Evolutionary conservation across 2,329 filamentous ascomycete genomes (phyloP).

Genomic region (Fusarium decemcellulare): DNA sequence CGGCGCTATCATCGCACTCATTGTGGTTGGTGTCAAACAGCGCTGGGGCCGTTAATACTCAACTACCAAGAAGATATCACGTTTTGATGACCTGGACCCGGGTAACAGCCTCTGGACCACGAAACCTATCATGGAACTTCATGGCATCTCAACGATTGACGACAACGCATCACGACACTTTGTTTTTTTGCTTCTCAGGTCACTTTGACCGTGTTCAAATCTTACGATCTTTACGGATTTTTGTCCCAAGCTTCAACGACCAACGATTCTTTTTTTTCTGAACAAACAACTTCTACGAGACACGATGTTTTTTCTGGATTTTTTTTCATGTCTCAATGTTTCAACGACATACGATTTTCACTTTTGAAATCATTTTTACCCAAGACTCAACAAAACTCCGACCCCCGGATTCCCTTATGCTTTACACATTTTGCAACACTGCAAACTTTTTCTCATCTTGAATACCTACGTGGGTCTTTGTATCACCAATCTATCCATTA

Average conservation of each 20-base stretch:
- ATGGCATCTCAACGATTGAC: constrained; percentile 47
- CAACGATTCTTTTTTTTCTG: constrained; percentile 39
- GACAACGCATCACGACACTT: constrained; percentile 44
- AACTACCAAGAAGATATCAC: constrained; percentile 28
- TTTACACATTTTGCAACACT: constrained; percentile 13
- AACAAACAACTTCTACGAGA: constrained; percentile 37
- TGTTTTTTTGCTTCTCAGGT: constrained; percentile 35
- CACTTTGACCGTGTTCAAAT: constrained; percentile 31
- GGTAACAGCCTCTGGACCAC: constrained; percentile 7
- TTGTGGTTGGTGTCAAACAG: constrained; percentile 66
- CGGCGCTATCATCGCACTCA: constrained; percentile 65
- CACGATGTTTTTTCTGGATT: constrained; percentile 39
- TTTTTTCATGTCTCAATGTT: constrained; percentile 32
- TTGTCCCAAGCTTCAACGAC: constrained; percentile 38
- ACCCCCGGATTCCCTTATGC: constrained; percentile 9
- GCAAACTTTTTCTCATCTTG: constrained; percentile 9
- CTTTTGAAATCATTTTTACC: constrained; percentile 4
- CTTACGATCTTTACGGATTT: constrained; percentile 41
- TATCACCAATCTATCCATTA: constrained; percentile 29
- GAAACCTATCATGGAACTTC: constrained; percentile 28
- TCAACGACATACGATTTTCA: constrained; percentile 32
- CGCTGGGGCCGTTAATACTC: constrained; percentile 57
- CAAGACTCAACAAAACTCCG: neutral
- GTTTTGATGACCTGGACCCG: constrained; percentile 35
- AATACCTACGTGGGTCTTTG: constrained; percentile 22